Base-by-base conservation (phyloP, 768 basidiomycete species). In the Hydnomerulius pinastri region DNA sequence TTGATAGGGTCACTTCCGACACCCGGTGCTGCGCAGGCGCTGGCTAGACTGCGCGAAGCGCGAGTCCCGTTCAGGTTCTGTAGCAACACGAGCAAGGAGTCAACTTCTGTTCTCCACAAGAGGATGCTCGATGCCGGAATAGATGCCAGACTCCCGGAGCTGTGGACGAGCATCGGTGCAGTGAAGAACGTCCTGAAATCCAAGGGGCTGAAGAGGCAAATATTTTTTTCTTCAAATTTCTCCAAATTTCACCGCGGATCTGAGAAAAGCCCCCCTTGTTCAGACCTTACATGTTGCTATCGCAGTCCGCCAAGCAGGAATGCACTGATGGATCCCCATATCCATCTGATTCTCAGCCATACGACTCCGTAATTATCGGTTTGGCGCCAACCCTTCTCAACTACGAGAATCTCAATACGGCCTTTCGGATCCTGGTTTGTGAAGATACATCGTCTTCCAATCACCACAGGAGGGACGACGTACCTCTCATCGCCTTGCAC, bases 1-100 rank as follows among this genome's bases (percentile, higher is more conserved):
- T 83, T 85, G 55, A 69, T 86, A 41, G 85, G 79, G 43, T 61
- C 67, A 1, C 63, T 63, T 10, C 74, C 80, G 1, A 84, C 80
- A 1, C 71, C 71, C 0, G 58, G 69, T 28, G 83, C 84, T 0
- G 71, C 43, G 38, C 39, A 53, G 6, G 62, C 66, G 2, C 53
- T 67, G 13, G 32, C 46, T 1, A 43, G 64, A 13, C 63, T 80
- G 15, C 63, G 69, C 2, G 51, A 50, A 2, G 62, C 70, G 15
- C 48, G 52, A 2, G 56, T 78, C 7, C 75, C 78, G 7, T 73
- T 83, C 66, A 71, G 79, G 23, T 70, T 79, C 50, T 87, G 87
- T 62, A 86, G 83, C 43, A 89, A 89, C 61, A 82, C 82, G 0
- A 85, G 83, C 62, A 84, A 86, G 52, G 85, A 87, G 54, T 81